Evolutionary conservation across 2,329 filamentous ascomycete genomes (phyloP).

Genomic region (Fusarium palustre): DNA sequence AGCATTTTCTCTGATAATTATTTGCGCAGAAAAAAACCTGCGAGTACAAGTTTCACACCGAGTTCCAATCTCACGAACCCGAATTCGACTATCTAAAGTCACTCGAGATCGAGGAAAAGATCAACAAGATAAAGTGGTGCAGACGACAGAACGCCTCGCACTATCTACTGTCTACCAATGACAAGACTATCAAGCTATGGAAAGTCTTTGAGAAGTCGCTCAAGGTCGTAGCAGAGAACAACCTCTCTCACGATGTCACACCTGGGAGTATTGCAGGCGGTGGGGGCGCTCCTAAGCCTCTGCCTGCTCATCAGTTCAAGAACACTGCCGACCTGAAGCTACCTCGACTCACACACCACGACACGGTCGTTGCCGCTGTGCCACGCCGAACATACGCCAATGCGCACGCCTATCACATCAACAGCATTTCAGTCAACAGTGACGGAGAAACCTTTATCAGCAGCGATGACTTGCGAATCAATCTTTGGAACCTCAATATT

Average conservation of each 20-base stretch:
- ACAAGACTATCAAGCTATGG: conserved; percentile 99
- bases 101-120: conserved; percentile 99
- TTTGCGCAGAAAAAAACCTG: conserved; percentile 92
- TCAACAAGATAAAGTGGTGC: conserved; percentile 99
- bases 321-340: conserved; percentile 87
- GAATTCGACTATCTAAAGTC: conserved; percentile 99
- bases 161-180: conserved; percentile 97
- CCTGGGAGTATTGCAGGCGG: conserved; percentile 78
- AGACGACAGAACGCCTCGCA: conserved; percentile 97
- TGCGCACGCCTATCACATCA: conserved; percentile 99
- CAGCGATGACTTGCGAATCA: conserved; percentile 97
- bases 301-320: conserved; percentile 78
- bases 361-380: conserved; percentile 96
- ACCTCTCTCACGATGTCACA: conserved; percentile 93
- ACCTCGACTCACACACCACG: conserved; percentile 95
- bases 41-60: conserved; percentile 99
- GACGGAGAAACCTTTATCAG: conserved; percentile 99
- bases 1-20: conserved; percentile 34
- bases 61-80: conserved; percentile 99
- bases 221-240: conserved; percentile 99
- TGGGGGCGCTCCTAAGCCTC: conserved; percentile 79
- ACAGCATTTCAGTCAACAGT: conserved; percentile 99
- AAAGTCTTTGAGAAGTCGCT: conserved; percentile 99
- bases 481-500: conserved; percentile 99
- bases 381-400: conserved; percentile 97